Percentiles rank a stretch among this genome's conserved stretches.
Conservation (phyloP, 1,284 basidiomycete genomes). For the Xerocomus amazonicus region DNA sequence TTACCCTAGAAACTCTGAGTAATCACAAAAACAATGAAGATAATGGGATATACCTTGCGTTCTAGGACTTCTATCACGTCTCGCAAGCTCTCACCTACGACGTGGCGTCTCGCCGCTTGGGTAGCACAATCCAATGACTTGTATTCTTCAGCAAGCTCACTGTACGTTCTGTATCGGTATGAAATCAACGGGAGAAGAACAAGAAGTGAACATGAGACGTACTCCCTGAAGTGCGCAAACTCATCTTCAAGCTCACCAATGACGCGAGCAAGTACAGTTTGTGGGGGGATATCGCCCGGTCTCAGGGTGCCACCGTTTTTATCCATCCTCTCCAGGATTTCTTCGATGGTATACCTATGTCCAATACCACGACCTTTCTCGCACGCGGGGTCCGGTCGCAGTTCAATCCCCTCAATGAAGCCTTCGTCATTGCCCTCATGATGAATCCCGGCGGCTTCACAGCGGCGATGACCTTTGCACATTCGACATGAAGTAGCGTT, state of each 20-base stretch:
- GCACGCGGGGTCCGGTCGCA: conserved; percentile 1
- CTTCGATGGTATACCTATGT: conserved; percentile 20
- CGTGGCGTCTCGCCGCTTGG: conserved; percentile 73
- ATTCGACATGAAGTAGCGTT: conserved; percentile 63
- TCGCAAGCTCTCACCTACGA: conserved; percentile 78
- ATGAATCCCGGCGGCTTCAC: neutral
- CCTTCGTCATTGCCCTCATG: conserved; percentile 17
- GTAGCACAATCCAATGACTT: conserved; percentile 80
- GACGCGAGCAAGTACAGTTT: conserved; percentile 77
- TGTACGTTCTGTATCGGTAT: conserved; percentile 58
- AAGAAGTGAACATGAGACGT: conserved; percentile 22
- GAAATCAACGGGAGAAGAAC: conserved; percentile 9
- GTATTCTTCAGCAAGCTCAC: conserved; percentile 87
- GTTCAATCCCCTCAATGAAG: conserved; percentile 11
- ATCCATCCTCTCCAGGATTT: conserved; percentile 29
- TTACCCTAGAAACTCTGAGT: conserved; percentile 58
- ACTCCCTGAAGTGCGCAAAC: conserved; percentile 88
- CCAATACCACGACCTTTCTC: conserved; percentile 1
- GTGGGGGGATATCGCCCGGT: conserved; percentile 55
- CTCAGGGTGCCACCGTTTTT: conserved; percentile 24
- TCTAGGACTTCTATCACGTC: conserved; percentile 90
- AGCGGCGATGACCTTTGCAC: conserved; percentile 46
- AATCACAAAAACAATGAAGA: neutral
- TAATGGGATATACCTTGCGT: conserved; percentile 58
- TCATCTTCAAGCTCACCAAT: conserved; percentile 85